These are phyloP conservation scores for Fistulinella prunicolor DNA, from an alignment of 768 basidiomycete genomes.

Conservation along the genomic window DNA sequence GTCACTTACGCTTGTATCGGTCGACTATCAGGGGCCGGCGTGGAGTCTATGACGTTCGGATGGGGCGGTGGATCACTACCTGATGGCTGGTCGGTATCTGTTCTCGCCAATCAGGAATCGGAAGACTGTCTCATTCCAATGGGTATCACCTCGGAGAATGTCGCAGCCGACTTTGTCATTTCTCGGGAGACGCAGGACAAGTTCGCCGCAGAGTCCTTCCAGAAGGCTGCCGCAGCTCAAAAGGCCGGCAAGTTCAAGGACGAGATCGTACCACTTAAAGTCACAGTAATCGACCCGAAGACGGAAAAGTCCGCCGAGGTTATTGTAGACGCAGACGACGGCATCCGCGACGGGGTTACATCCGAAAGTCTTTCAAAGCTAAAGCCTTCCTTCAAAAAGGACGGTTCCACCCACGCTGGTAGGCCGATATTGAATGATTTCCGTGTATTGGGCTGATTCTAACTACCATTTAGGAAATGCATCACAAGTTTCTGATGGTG, in stretches of 20 bases:
- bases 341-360: conserved; percentile 83
- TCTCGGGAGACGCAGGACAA: conserved; percentile 76
- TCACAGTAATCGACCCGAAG: conserved; percentile 68
- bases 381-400: conserved; percentile 80
- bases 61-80: conserved; percentile 59
- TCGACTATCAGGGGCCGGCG: conserved; percentile 62
- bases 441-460: conserved; percentile 1
- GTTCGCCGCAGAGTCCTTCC: conserved; percentile 82
- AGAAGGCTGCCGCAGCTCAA: conserved; percentile 77
- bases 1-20: not conserved
- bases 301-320: conserved; percentile 65
- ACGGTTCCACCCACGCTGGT: conserved; percentile 74
- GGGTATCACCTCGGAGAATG: conserved; percentile 96
- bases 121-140: conserved; percentile 83
- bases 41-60: conserved; percentile 86
- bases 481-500: conserved; percentile 89
- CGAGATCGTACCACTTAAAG: conserved; percentile 82
- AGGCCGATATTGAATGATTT: conserved; percentile 11
- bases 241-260: conserved; percentile 77
- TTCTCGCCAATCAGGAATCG: conserved; percentile 65
- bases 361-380: conserved; percentile 73
- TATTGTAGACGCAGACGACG: conserved; percentile 79
- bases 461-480: conserved; percentile 57
- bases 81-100: conserved; percentile 58
- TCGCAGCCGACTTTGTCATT: conserved; percentile 73